These are phyloP conservation scores for Ophiocordyceps camponoti-saundersi DNA, from an alignment of 2,329 filamentous ascomycete species.

Conservation along the genomic window DNA sequence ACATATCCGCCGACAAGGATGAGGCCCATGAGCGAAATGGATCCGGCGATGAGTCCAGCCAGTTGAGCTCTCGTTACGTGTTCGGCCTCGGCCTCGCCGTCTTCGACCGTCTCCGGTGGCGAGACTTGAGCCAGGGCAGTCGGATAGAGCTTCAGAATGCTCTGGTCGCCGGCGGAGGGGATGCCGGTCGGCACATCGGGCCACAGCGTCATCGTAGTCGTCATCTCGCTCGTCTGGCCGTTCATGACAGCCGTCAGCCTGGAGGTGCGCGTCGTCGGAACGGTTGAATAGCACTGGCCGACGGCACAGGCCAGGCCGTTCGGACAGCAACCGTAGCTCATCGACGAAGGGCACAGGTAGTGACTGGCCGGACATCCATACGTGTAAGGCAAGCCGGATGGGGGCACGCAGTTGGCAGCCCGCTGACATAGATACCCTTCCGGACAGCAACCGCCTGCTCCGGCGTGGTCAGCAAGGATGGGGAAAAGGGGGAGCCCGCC, in stretches of 20 bases:
- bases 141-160: slow-evolving; percentile 25
- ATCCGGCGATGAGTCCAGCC: slow-evolving; percentile 36
- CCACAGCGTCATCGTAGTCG: slow-evolving; percentile 20
- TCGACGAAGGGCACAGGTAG: slow-evolving; percentile 30
- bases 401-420: slow-evolving; percentile 22
- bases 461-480: not conserved
- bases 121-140: slow-evolving; percentile 22
- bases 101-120: slow-evolving; percentile 4
- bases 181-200: slow-evolving; percentile 17
- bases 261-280: slow-evolving; percentile 23
- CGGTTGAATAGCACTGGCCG: slow-evolving; percentile 29
- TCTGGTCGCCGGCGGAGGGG: slow-evolving; percentile 10
- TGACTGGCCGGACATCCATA: slow-evolving; percentile 25
- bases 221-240: slow-evolving; percentile 21
- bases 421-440: slow-evolving; percentile 25
- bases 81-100: slow-evolving; percentile 8
- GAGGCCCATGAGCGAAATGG: slow-evolving; percentile 27
- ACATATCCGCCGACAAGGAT: slow-evolving; percentile 28
- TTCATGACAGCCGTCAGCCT: slow-evolving; percentile 27
- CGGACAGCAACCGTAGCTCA: slow-evolving; percentile 35
- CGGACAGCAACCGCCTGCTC: slow-evolving; percentile 26
- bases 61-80: slow-evolving; percentile 24
- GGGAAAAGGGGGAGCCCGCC: not conserved
- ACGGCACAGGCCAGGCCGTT: slow-evolving; percentile 30
- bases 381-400: slow-evolving; percentile 21